Evolutionary conservation across 2,329 filamentous ascomycete species (phyloP).

Genomic region (Aureobasidium sp.): DNA sequence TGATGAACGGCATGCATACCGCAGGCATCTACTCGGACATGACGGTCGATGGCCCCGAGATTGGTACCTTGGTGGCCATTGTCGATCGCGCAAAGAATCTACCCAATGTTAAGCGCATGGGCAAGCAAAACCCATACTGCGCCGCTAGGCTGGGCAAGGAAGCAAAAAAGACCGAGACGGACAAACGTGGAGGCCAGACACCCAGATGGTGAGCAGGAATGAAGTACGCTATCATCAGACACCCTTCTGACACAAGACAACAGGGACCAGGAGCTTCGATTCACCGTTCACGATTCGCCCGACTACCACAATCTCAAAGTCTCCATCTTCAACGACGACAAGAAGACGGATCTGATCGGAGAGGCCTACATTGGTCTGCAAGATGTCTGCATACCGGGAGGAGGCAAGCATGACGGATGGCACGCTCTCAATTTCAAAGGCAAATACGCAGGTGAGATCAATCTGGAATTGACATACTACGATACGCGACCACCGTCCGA

Average conservation of each 20-base stretch:
- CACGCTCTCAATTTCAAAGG: slow-evolving; percentile 78
- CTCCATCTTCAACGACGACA: slow-evolving; percentile 96
- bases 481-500: slow-evolving; percentile 78
- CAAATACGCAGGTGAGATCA: slow-evolving; percentile 91
- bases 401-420: slow-evolving; percentile 92
- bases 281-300: slow-evolving; percentile 88
- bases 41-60: slow-evolving; percentile 83
- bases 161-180: slow-evolving; percentile 92
- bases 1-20: slow-evolving; percentile 49
- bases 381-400: slow-evolving; percentile 71
- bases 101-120: slow-evolving; percentile 93
- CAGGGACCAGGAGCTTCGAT: slow-evolving; percentile 96
- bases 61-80: slow-evolving; percentile 86
- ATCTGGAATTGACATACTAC: slow-evolving; percentile 94
- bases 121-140: slow-evolving; percentile 97
- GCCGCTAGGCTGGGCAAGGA: slow-evolving; percentile 90
- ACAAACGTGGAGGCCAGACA: slow-evolving; percentile 89
- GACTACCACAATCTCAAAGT: slow-evolving; percentile 96
- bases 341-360: slow-evolving; percentile 92
- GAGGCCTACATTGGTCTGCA: slow-evolving; percentile 84
- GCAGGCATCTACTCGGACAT: slow-evolving; percentile 93
- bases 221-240: not conserved
- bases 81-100: slow-evolving; percentile 95
- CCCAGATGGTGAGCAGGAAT: slow-evolving; percentile 71
- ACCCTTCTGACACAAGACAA: slow-evolving; percentile 14